Evolutionary conservation across 805 yeast genomes (phyloP).

Genomic region (Kluyveromyces nonfermentans): DNA sequence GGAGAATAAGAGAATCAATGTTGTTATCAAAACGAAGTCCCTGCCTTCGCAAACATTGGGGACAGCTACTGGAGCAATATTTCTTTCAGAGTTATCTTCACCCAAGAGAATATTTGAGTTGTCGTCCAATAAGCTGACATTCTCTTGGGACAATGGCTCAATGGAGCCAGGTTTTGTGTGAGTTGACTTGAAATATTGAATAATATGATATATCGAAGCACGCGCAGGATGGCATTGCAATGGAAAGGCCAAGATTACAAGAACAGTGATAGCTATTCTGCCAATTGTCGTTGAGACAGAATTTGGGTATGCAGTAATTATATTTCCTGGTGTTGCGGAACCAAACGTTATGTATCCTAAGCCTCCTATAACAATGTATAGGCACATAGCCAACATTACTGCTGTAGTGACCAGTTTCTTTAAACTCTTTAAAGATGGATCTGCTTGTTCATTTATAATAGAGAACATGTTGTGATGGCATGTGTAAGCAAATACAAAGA

Average conservation of each 20-base stretch:
- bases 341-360: constrained; percentile 87
- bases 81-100: constrained; percentile 29
- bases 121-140: constrained; percentile 5
- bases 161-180: neutral
- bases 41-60: constrained; percentile 20
- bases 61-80: constrained; percentile 12
- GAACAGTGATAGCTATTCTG: constrained; percentile 64
- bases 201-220: constrained; percentile 66
- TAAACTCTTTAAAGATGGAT: constrained; percentile 40
- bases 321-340: constrained; percentile 64
- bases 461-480: constrained; percentile 95
- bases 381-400: constrained; percentile 46
- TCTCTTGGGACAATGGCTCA: constrained; percentile 3
- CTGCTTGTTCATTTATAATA: constrained; percentile 68
- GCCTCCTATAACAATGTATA: constrained; percentile 68
- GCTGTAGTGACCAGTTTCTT: constrained; percentile 42
- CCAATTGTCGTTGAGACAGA: constrained; percentile 66
- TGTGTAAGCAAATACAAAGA: constrained; percentile 87
- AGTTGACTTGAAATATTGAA: constrained; percentile 35
- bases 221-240: constrained; percentile 87
- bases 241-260: constrained; percentile 81
- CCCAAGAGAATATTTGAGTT: constrained; percentile 5
- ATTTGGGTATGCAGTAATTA: constrained; percentile 66
- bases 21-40: constrained; percentile 42
- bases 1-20: constrained; percentile 36